These are phyloP conservation scores for Encephalitozoon cuniculi DNA, from an alignment of 371 early-diverging fungal species.

Conservation along the genomic window DNA sequence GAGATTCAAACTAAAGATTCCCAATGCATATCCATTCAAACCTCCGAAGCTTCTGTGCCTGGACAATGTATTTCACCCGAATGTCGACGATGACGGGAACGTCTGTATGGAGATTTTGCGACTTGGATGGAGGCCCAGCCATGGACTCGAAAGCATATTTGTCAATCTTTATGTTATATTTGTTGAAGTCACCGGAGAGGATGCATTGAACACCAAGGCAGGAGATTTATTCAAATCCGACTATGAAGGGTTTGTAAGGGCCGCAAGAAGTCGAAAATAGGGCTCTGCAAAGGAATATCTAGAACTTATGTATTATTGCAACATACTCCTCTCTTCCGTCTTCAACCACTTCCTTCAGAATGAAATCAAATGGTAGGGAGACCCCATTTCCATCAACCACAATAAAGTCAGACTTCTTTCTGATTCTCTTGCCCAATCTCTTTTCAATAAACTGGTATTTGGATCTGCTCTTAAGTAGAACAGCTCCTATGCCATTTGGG, in stretches of 20 bases:
- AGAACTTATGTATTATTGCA: neutral
- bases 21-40: slow-evolving; percentile 57
- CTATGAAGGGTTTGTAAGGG: slow-evolving; percentile 41
- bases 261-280: neutral
- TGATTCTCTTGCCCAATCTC: neutral
- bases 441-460: neutral
- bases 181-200: slow-evolving; percentile 44
- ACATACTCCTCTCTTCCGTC: neutral
- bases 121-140: slow-evolving; percentile 51
- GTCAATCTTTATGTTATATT: slow-evolving; percentile 50
- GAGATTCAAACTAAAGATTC: slow-evolving; percentile 29
- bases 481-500: neutral
- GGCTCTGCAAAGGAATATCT: neutral
- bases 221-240: slow-evolving; percentile 44
- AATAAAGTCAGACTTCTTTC: neutral
- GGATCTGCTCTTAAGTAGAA: neutral
- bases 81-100: slow-evolving; percentile 51
- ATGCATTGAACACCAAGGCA: slow-evolving; percentile 56
- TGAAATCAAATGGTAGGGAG: neutral
- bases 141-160: slow-evolving; percentile 49
- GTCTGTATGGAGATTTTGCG: slow-evolving; percentile 58
- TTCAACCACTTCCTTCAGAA: neutral
- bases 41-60: slow-evolving; percentile 52
- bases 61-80: slow-evolving; percentile 56
- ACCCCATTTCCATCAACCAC: neutral